A percentile compares a stretch with the other conserved stretches of the same genome.
phyloP scores from a whole-genome alignment of 2,329 filamentous ascomycete genomes.

The Bertia moriformis region DNA sequence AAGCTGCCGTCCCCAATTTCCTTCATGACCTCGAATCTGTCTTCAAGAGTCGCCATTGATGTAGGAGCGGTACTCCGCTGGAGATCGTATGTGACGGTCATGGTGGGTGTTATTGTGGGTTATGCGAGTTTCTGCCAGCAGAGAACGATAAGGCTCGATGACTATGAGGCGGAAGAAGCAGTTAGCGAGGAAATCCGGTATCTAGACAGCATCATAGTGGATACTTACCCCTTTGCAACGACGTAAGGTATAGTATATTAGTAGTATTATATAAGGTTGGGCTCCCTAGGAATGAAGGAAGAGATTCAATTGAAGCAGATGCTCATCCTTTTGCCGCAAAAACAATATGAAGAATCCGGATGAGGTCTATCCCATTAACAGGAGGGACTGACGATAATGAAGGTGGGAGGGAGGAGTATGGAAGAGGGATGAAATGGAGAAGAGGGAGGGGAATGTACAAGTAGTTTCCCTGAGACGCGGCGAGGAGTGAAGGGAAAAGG shows the following conservation, averaged over 20 bases:
- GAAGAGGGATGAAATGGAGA: background rate
- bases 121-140: background rate
- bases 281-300: background rate
- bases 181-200: no score
- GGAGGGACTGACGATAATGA: no score
- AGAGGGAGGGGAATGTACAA: background rate
- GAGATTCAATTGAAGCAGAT: background rate
- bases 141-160: background rate
- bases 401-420: background rate
- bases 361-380: background rate
- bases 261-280: background rate
- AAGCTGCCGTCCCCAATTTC: constrained; percentile 99
- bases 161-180: no score
- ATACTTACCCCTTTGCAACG: background rate
- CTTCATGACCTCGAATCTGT: constrained; percentile 92
- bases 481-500: background rate
- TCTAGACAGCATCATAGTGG: no score
- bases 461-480: background rate
- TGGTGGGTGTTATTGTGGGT: background rate
- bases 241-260: background rate
- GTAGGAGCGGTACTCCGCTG: background rate
- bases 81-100: background rate
- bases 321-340: background rate
- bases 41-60: constrained; percentile 49
- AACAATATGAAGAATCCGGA: no score